Percentiles rank a stretch among this genome's conserved stretches.
Evolutionary conservation across 257 asterid genomes (phyloP).

Genomic region (Jacaranda mimosifolia): DNA sequence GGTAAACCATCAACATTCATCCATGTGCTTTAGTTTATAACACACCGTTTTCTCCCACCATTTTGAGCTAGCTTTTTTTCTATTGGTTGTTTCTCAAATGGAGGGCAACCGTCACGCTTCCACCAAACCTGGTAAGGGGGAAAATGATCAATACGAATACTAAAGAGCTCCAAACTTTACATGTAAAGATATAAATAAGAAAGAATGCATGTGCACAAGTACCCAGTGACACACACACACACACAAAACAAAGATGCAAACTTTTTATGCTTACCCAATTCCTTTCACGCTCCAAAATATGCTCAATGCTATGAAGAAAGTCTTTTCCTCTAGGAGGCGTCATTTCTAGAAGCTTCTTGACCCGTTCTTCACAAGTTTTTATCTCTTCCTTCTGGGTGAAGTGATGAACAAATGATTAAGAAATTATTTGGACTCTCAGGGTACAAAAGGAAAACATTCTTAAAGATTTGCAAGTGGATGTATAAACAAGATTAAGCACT

Average conservation of each 20-base stretch:
- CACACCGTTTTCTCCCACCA: conserved; percentile 72
- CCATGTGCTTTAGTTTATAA: conserved; percentile 5
- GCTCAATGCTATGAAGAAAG: conserved; percentile 90
- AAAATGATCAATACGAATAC: conserved; percentile 28
- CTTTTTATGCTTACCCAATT: conserved; percentile 78
- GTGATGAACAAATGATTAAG: conserved; percentile 36
- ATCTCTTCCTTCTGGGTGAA: conserved; percentile 83
- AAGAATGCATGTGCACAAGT: conserved; percentile 15
- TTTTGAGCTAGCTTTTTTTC: conserved; percentile 80
- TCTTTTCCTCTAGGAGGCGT: conserved; percentile 94
- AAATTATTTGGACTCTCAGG: conserved; percentile 22
- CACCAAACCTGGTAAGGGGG: conserved; percentile 85
- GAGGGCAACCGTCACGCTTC: conserved; percentile 99
- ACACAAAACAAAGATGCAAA: conserved; percentile 22
- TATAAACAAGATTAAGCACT: conserved; percentile 19
- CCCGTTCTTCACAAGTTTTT: conserved; percentile 81
- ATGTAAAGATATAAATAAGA: conserved; percentile 28
- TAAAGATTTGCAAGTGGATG: conserved; percentile 21
- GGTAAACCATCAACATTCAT: conserved; percentile 25
- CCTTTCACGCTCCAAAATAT: conserved; percentile 94
- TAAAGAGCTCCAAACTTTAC: conserved; percentile 35
- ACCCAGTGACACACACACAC: background rate
- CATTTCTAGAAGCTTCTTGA: conserved; percentile 87
- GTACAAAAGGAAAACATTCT: conserved; percentile 25
- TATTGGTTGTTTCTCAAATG: conserved; percentile 84